Percentiles rank a stretch among this genome's conserved stretches.
Conservation (phyloP, 805 yeast species). For the Metschnikowia henanensis region DNA sequence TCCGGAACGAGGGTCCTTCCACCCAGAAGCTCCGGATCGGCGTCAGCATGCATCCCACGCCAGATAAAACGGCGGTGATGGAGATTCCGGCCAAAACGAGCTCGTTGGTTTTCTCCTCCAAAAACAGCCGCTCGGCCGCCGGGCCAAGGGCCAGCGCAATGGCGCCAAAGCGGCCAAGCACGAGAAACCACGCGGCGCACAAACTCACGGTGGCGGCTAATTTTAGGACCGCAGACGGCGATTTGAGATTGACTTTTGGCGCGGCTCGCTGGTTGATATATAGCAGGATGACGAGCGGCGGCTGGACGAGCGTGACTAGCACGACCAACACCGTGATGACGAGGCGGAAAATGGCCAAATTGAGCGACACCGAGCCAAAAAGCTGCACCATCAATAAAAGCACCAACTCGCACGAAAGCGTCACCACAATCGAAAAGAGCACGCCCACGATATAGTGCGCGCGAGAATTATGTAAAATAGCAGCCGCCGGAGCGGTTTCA, state of each 20-base stretch:
- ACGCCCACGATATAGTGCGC: conserved; percentile 20
- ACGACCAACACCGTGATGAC: conserved; percentile 40
- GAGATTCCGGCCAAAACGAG: conserved; percentile 49
- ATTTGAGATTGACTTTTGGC: conserved; percentile 15
- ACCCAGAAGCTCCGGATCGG: conserved; percentile 26
- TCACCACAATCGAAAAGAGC: conserved; percentile 29
- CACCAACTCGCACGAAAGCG: conserved; percentile 34
- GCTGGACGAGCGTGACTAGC: conserved; percentile 42
- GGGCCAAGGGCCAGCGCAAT: conserved; percentile 25
- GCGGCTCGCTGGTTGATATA: conserved; percentile 28
- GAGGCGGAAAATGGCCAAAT: conserved; percentile 35
- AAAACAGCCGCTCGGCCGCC: conserved; percentile 22
- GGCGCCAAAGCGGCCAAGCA: conserved; percentile 35
- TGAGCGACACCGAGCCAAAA: conserved; percentile 20
- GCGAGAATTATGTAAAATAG: neutral
- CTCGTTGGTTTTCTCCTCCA: conserved; percentile 46
- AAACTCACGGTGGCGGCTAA: conserved; percentile 14
- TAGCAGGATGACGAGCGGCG: conserved; percentile 38
- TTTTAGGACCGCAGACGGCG: conserved; percentile 5
- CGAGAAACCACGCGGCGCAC: conserved; percentile 32
- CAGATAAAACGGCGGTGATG: conserved; percentile 50
- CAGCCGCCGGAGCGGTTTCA: too few relatives aligned
- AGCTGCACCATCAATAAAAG: conserved; percentile 39
- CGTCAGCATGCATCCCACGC: conserved; percentile 51
- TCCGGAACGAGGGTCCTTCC: neutral